A percentile compares a stretch with the other conserved stretches of the same genome.
Conservation (phyloP, 805 yeast species). For the Cyberlindnera americana region DNA sequence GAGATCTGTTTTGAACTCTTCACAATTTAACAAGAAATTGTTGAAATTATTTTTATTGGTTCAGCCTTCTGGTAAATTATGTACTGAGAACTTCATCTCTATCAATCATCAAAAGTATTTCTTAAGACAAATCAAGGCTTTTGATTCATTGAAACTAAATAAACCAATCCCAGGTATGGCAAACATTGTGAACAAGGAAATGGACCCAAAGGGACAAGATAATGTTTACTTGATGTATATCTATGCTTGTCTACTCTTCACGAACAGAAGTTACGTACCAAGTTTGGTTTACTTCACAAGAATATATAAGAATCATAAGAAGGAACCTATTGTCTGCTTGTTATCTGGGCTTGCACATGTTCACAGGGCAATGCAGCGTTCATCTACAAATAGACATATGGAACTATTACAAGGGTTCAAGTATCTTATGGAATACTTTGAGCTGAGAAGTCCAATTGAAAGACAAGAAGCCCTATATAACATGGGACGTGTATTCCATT, state of each 20-base stretch:
- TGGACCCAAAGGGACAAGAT: conserved; percentile 41
- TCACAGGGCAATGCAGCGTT: conserved; percentile 89
- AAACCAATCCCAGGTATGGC: conserved; percentile 76
- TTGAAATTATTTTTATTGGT: conserved; percentile 64
- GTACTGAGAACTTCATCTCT: conserved; percentile 61
- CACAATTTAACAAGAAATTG: conserved; percentile 72
- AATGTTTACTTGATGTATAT: conserved; percentile 71
- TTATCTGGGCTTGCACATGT: conserved; percentile 75
- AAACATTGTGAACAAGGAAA: conserved; percentile 53
- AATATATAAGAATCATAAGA: conserved; percentile 60
- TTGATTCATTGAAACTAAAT: conserved; percentile 60
- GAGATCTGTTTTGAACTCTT: conserved; percentile 59
- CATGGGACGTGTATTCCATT: conserved; percentile 79
- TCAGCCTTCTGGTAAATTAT: conserved; percentile 56
- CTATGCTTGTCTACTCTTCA: conserved; percentile 76
- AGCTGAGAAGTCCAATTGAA: conserved; percentile 48
- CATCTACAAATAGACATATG: conserved; percentile 78
- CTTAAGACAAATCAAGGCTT: conserved; percentile 84
- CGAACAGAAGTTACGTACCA: conserved; percentile 79
- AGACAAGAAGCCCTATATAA: conserved; percentile 79
- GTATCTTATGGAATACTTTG: conserved; percentile 68
- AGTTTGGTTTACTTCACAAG: conserved; percentile 74
- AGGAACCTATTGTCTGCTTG: conserved; percentile 78
- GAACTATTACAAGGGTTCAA: conserved; percentile 87
- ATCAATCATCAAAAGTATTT: conserved; percentile 88